Conservation (phyloP, 2,329 filamentous ascomycete genomes). For the Nemania sp. region DNA sequence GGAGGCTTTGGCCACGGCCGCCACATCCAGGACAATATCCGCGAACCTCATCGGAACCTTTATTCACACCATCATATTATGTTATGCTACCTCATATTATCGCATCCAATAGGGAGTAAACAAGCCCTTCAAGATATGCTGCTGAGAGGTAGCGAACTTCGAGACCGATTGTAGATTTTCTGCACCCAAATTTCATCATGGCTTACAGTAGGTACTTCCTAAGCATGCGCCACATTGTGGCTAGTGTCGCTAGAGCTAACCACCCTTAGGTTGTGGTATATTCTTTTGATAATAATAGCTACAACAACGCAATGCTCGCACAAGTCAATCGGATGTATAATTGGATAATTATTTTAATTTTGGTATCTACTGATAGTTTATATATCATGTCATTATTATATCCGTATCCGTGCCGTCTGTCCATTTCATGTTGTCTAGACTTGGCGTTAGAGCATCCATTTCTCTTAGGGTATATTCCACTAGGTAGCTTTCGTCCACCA, state of each 20-base stretch:
- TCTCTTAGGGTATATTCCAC: slow-evolving; percentile 92
- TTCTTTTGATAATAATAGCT: too few species aligned
- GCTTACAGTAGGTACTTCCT: slow-evolving; percentile 1
- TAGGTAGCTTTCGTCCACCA: slow-evolving; percentile 93
- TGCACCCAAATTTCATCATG: slow-evolving; percentile 35
- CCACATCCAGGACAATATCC: slow-evolving; percentile 75
- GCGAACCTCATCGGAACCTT: slow-evolving; percentile 66
- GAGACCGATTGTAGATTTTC: slow-evolving; percentile 26
- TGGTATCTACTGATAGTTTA: slow-evolving; percentile 20
- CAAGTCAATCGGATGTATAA: neutral
- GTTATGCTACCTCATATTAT: slow-evolving; percentile 10
- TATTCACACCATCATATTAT: slow-evolving; percentile 34
- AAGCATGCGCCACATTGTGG: slow-evolving; percentile 48
- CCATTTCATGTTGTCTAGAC: slow-evolving; percentile 54
- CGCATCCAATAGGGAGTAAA: neutral
- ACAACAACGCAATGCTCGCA: too few species aligned
- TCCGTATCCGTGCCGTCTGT: slow-evolving; percentile 56
- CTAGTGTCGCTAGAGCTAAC: slow-evolving; percentile 26
- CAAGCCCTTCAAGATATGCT: neutral
- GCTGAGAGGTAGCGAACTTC: neutral
- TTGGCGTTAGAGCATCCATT: slow-evolving; percentile 81
- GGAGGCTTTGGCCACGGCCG: slow-evolving; percentile 76
- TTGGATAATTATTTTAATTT: neutral
- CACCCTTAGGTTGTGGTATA: too few species aligned
- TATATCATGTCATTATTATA: slow-evolving; percentile 55